A percentile compares a stretch with the other conserved stretches of the same genome.
Evolutionary conservation across 192 early-diverging fungal species (phyloP).

Genomic region (Coemansia sp.): DNA sequence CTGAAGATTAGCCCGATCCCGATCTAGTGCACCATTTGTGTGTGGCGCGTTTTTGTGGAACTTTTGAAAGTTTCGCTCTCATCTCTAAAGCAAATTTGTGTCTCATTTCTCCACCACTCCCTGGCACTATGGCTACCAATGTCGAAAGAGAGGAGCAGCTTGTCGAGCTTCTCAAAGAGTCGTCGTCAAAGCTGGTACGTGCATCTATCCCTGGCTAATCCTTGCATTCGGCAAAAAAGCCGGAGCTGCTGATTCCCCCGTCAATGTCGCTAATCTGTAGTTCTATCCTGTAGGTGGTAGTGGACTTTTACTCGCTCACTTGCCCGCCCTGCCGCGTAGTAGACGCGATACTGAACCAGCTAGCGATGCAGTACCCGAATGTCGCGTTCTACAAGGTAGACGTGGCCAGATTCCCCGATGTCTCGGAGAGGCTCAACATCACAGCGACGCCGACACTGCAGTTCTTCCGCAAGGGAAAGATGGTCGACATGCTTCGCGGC

Average conservation of each 20-base stretch:
- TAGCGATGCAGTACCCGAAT: slow-evolving; percentile 19
- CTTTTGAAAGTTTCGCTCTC: neutral
- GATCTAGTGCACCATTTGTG: slow-evolving; percentile 1
- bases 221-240: neutral
- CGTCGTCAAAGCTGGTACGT: slow-evolving; percentile 37
- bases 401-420: slow-evolving; percentile 27
- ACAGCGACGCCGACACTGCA: slow-evolving; percentile 48
- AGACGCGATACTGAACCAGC: slow-evolving; percentile 19
- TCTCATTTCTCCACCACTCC: neutral
- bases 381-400: slow-evolving; percentile 52
- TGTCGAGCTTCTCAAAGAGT: slow-evolving; percentile 41
- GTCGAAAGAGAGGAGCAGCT: slow-evolving; percentile 44
- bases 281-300: slow-evolving; percentile 29
- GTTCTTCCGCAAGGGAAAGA: slow-evolving; percentile 71
- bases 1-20: slow-evolving; percentile 19
- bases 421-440: slow-evolving; percentile 35
- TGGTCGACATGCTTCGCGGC: slow-evolving; percentile 76
- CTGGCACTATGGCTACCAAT: slow-evolving; percentile 32
- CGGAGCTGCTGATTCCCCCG: neutral
- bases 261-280: neutral
- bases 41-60: neutral
- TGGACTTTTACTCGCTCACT: slow-evolving; percentile 45
- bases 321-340: slow-evolving; percentile 47
- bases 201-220: neutral
- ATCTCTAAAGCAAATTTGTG: neutral